Conservation (phyloP, 192 early-diverging fungal genomes). For the Coemansia sp. region DNA sequence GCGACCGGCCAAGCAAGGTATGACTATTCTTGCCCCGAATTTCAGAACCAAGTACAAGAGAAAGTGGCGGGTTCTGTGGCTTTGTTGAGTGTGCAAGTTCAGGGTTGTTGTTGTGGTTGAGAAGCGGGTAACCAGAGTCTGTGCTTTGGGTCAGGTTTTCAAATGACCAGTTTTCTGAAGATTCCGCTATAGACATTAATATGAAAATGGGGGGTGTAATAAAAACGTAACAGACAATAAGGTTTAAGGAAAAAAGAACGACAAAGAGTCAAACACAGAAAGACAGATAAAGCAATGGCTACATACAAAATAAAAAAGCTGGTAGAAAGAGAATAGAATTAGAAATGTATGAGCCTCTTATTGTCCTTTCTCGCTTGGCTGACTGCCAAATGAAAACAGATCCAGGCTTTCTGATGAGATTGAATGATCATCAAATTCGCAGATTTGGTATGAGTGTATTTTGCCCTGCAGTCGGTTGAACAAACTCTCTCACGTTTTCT, state of each 20-base stretch:
- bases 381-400: not conserved
- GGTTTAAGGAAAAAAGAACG: not conserved
- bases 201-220: conserved; percentile 9
- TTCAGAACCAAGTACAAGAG: conserved; percentile 33
- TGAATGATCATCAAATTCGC: no score
- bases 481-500: no score
- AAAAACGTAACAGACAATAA: not conserved
- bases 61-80: conserved; percentile 33
- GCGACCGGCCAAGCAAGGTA: conserved; percentile 16
- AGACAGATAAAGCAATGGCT: conserved; percentile 6
- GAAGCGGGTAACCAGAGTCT: conserved; percentile 35
- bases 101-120: not conserved
- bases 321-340: no score
- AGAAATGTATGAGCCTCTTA: no score
- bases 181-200: conserved; percentile 58
- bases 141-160: conserved; percentile 50
- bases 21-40: conserved; percentile 9
- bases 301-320: conserved; percentile 13
- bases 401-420: not conserved
- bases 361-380: no score
- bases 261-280: conserved; percentile 12
- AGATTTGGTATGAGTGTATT: no score
- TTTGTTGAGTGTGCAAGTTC: no score
- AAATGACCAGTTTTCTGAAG: conserved; percentile 56
- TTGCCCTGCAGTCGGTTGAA: no score